Evolutionary conservation across 495 filamentous ascomycete species (phyloP).

Genomic region (Annulohypoxylon bovei): DNA sequence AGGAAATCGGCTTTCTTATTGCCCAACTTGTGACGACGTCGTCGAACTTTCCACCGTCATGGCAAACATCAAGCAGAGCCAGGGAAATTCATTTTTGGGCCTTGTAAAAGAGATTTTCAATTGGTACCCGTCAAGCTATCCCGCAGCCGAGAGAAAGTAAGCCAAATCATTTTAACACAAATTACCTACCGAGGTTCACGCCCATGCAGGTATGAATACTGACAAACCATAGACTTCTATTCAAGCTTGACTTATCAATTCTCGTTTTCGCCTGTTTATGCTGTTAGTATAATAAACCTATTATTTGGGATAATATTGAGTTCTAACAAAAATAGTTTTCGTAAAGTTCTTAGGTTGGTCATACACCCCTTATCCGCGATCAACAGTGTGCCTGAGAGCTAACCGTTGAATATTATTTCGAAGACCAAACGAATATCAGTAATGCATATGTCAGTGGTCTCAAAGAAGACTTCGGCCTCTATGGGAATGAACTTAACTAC

Average conservation of each 20-base stretch:
- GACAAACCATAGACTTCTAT: constrained; percentile 35
- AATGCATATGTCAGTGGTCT: constrained; percentile 51
- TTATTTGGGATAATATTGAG: not conserved
- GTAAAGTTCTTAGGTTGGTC: constrained; percentile 44
- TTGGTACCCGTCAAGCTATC: constrained; percentile 59
- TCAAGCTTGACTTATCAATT: constrained; percentile 52
- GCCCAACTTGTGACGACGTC: not conserved
- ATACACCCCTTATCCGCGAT: not conserved
- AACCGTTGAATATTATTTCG: constrained; percentile 13
- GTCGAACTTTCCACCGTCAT: constrained; percentile 4
- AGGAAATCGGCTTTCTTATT: not conserved
- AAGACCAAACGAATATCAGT: constrained; percentile 50
- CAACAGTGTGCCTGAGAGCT: not conserved
- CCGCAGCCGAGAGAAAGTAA: constrained; percentile 55
- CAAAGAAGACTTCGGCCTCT: constrained; percentile 46
- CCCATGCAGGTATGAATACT: constrained; percentile 46
- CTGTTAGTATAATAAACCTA: constrained; percentile 33
- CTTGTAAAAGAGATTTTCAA: constrained; percentile 60
- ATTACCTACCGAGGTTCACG: not conserved
- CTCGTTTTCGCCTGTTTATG: constrained; percentile 51
- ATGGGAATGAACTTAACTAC: constrained; percentile 51
- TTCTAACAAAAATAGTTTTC: constrained; percentile 51
- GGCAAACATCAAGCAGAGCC: constrained; percentile 28
- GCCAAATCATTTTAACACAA: constrained; percentile 28
- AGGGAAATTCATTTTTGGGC: constrained; percentile 37